These are phyloP conservation scores for Pelargonium nanum DNA, from an alignment of 345 rosid species.

Conservation along the genomic window DNA sequence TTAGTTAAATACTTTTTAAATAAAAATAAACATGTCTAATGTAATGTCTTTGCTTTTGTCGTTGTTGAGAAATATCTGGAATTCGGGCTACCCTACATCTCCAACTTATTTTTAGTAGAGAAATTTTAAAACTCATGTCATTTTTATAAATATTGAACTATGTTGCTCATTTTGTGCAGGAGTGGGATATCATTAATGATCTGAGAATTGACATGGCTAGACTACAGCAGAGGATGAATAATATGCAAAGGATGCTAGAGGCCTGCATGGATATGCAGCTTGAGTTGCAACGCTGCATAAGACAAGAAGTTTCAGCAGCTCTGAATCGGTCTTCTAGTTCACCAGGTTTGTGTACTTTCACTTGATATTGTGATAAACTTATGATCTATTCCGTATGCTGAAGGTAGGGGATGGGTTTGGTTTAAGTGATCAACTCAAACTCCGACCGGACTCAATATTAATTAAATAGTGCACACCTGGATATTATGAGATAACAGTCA, in stretches of 20 bases:
- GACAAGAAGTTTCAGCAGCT: conserved; percentile 85
- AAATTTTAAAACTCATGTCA: background rate
- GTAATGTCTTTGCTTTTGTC: background rate
- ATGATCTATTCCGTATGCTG: too few relatives aligned
- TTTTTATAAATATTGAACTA: background rate
- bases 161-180: conserved; percentile 34
- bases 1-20: background rate
- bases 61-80: background rate
- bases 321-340: conserved; percentile 48
- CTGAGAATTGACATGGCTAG: conserved; percentile 86
- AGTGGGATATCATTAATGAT: conserved; percentile 72
- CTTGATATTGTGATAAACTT: background rate
- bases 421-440: too few relatives aligned
- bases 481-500: too few relatives aligned
- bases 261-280: conserved; percentile 99
- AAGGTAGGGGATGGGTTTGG: too few relatives aligned
- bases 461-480: background rate
- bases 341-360: conserved; percentile 34
- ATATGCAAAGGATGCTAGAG: conserved; percentile 81
- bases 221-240: conserved; percentile 90
- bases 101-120: background rate
- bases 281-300: conserved; percentile 80
- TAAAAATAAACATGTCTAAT: background rate
- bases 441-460: background rate
- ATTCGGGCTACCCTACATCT: background rate